Evolutionary conservation across 2,329 filamentous ascomycete species (phyloP).

Genomic region (Pseudogymnoascus sp.): DNA sequence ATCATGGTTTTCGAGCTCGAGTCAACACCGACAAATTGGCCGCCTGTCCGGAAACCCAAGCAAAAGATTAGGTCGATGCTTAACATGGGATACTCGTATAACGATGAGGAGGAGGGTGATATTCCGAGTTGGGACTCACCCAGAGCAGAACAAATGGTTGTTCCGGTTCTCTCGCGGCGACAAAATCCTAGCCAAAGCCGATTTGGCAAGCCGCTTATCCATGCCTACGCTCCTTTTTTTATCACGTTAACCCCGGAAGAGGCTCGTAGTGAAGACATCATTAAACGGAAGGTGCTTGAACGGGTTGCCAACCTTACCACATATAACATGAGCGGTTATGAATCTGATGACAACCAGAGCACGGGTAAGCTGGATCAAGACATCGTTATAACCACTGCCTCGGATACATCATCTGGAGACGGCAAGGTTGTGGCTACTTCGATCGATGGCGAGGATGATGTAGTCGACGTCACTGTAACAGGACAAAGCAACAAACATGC

Average conservation of each 20-base stretch:
- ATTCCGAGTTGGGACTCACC: conserved; percentile 50
- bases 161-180: conserved; percentile 62
- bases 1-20: conserved; percentile 74
- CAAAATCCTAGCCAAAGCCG: conserved; percentile 27
- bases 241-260: conserved; percentile 71
- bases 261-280: conserved; percentile 56
- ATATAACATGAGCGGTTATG: conserved; percentile 52
- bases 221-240: conserved; percentile 49
- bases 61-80: conserved; percentile 42
- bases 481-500: conserved; percentile 38
- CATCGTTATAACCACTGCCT: conserved; percentile 57
- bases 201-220: conserved; percentile 31
- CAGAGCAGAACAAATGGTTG: conserved; percentile 57
- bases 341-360: conserved; percentile 23
- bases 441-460: conserved; percentile 79
- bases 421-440: conserved; percentile 69
- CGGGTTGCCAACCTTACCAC: conserved; percentile 73
- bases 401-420: conserved; percentile 59
- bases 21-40: conserved; percentile 68
- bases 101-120: conserved; percentile 40
- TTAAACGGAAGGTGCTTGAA: conserved; percentile 72
- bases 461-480: conserved; percentile 85
- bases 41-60: conserved; percentile 41
- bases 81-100: conserved; percentile 37
- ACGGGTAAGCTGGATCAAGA: conserved; percentile 58